phyloP scores from a whole-genome alignment of 1,284 basidiomycete genomes.

The Ustilago bromivora region DNA sequence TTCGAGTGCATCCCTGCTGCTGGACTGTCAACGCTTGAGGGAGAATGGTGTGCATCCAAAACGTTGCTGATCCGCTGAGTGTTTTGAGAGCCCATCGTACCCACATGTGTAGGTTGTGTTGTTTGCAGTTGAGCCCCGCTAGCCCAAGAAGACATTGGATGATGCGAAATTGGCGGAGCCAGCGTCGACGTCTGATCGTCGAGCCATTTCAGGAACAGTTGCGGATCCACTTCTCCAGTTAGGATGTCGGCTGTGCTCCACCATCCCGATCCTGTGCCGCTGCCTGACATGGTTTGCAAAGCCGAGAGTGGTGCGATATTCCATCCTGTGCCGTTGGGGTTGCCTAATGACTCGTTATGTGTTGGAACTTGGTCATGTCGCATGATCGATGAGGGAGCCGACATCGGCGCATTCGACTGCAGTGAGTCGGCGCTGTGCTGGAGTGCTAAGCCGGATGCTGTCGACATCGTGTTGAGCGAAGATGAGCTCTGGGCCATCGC shows the following conservation, averaged over 20 bases:
- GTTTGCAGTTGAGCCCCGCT: constrained; percentile 13
- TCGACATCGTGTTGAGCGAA: not conserved
- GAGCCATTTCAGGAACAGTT: constrained; percentile 49
- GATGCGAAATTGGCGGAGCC: constrained; percentile 43
- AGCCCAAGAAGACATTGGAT: constrained; percentile 45
- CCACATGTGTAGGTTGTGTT: not conserved
- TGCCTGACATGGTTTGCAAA: constrained; percentile 21
- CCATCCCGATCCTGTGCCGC: constrained; percentile 37
- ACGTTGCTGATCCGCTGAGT: constrained; percentile 18
- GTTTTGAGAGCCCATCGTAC: constrained; percentile 8
- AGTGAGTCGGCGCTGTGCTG: not conserved
- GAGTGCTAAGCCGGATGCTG: not conserved
- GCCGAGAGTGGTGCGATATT: constrained; percentile 6
- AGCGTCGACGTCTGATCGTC: constrained; percentile 48
- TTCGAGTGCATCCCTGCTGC: constrained; percentile 20
- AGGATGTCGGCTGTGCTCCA: constrained; percentile 52
- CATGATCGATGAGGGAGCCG: not conserved
- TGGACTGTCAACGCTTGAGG: constrained; percentile 18
- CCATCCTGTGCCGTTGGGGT: constrained; percentile 12
- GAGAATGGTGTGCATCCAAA: constrained; percentile 18
- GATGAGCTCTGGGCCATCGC: not conserved
- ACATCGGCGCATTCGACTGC: not conserved
- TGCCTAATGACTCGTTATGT: constrained; percentile 9
- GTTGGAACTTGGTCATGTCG: not conserved
- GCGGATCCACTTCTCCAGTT: constrained; percentile 51